A percentile compares a stretch with the other conserved stretches of the same genome.
phyloP scores from a whole-genome alignment of 1,284 basidiomycete species.

The Sanghuangporus sanghuang region DNA sequence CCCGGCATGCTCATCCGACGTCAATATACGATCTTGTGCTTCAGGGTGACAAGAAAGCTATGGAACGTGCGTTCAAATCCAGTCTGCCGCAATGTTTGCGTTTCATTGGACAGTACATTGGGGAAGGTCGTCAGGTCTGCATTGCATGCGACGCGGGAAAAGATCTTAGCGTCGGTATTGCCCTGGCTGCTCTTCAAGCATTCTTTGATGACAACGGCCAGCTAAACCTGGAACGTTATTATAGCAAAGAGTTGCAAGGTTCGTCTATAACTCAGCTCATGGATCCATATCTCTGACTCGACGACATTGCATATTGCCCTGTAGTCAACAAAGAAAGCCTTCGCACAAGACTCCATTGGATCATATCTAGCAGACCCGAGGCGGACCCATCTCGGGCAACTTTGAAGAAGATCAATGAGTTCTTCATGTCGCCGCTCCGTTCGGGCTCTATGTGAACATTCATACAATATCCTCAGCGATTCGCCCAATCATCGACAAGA shows the following conservation, averaged over 20 bases:
- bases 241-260: neutral
- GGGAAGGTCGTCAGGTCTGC: slow-evolving; percentile 35
- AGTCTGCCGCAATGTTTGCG: slow-evolving; percentile 42
- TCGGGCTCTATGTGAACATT: too few relatives aligned
- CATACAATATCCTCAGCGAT: neutral
- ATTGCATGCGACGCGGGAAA: slow-evolving; percentile 53
- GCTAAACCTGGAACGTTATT: slow-evolving; percentile 22
- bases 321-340: slow-evolving; percentile 52
- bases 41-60: slow-evolving; percentile 44
- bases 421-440: slow-evolving; percentile 44
- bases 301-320: neutral
- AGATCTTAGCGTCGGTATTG: slow-evolving; percentile 61
- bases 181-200: slow-evolving; percentile 47
- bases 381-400: slow-evolving; percentile 75
- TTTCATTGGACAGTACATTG: slow-evolving; percentile 42
- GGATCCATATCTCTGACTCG: neutral
- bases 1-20: neutral
- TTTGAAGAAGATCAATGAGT: slow-evolving; percentile 76
- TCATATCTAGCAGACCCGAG: slow-evolving; percentile 63
- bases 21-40: slow-evolving; percentile 29
- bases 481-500: too few relatives aligned
- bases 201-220: slow-evolving; percentile 55
- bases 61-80: slow-evolving; percentile 45
- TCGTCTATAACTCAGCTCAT: neutral
- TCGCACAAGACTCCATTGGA: slow-evolving; percentile 72